These are phyloP conservation scores for Ceratocystis cacaofunesta DNA, from an alignment of 2,329 filamentous ascomycete genomes.

Conservation along the genomic window DNA sequence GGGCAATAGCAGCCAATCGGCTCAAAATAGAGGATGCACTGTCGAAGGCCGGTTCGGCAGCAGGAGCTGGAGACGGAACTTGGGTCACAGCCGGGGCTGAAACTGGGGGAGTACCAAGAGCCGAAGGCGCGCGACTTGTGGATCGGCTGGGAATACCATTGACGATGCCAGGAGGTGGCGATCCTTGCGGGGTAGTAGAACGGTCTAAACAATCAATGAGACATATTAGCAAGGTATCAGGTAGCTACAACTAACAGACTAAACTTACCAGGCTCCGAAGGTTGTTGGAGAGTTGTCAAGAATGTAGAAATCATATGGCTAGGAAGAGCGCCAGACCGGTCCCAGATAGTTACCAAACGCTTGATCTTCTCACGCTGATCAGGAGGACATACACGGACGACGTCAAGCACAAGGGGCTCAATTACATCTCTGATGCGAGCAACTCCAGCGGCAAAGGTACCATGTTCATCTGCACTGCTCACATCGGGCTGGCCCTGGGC, in stretches of 20 bases:
- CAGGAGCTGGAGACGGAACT: slow-evolving; percentile 22
- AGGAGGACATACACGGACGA: slow-evolving; percentile 70
- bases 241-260: not conserved
- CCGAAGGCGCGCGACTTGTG: slow-evolving; percentile 19
- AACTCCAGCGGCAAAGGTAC: slow-evolving; percentile 87
- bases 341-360: slow-evolving; percentile 96
- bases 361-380: slow-evolving; percentile 94
- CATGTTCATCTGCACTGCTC: slow-evolving; percentile 60
- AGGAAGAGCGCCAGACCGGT: slow-evolving; percentile 86
- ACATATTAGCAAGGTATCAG: slow-evolving; percentile 1
- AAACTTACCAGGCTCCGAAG: slow-evolving; percentile 48
- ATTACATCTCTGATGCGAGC: slow-evolving; percentile 93
- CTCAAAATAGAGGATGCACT: slow-evolving; percentile 40
- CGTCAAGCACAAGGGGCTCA: slow-evolving; percentile 88
- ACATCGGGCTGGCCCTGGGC: slow-evolving; percentile 68
- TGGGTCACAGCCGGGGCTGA: slow-evolving; percentile 26
- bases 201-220: slow-evolving; percentile 31
- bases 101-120: slow-evolving; percentile 25
- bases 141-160: slow-evolving; percentile 25
- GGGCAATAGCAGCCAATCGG: slow-evolving; percentile 58
- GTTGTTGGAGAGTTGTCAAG: slow-evolving; percentile 60
- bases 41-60: slow-evolving; percentile 26
- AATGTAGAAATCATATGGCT: slow-evolving; percentile 62
- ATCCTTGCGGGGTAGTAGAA: slow-evolving; percentile 58
- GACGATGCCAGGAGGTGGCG: slow-evolving; percentile 35